Percentiles rank a stretch among this genome's conserved stretches.
Conservation (phyloP, 2,329 filamentous ascomycete species). For the Penicillium sp. region DNA sequence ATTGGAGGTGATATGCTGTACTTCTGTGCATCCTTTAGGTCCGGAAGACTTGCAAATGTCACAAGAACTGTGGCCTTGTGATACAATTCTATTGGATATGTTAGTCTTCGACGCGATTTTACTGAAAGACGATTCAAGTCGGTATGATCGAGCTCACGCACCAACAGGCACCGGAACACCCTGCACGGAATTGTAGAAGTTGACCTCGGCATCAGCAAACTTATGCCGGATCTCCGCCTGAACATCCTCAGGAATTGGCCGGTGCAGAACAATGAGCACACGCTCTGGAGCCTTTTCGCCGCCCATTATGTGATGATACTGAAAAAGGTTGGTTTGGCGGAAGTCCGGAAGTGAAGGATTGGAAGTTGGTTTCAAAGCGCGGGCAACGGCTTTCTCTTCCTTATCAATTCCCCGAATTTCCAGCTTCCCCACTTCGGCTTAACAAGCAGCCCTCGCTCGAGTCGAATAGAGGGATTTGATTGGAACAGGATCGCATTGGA, state of each 20-base stretch:
- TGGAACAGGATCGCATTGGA: background rate
- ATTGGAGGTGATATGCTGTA: constrained; percentile 6
- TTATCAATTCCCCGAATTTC: background rate
- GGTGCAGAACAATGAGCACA: constrained; percentile 26
- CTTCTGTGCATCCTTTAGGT: constrained; percentile 31
- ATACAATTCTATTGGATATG: constrained; percentile 20
- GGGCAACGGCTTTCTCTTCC: background rate
- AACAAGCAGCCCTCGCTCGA: background rate
- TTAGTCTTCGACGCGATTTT: background rate
- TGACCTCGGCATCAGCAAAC: constrained; percentile 27
- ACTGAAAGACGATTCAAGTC: background rate
- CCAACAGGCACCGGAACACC: constrained; percentile 25
- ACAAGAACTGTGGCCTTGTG: constrained; percentile 28
- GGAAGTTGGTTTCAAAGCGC: background rate
- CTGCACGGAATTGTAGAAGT: constrained; percentile 10
- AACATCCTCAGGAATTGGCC: constrained; percentile 16
- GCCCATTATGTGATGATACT: constrained; percentile 22
- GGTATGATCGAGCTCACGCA: constrained; percentile 7
- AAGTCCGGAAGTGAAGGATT: background rate
- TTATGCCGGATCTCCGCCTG: constrained; percentile 20
- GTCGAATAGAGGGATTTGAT: background rate
- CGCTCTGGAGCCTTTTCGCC: constrained; percentile 21
- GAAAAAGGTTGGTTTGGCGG: background rate
- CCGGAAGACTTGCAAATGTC: constrained; percentile 29
- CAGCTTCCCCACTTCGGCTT: constrained; percentile 4